These are phyloP conservation scores for Stachybotrys chartarum DNA, from an alignment of 2,329 filamentous ascomycete species.

Conservation along the genomic window DNA sequence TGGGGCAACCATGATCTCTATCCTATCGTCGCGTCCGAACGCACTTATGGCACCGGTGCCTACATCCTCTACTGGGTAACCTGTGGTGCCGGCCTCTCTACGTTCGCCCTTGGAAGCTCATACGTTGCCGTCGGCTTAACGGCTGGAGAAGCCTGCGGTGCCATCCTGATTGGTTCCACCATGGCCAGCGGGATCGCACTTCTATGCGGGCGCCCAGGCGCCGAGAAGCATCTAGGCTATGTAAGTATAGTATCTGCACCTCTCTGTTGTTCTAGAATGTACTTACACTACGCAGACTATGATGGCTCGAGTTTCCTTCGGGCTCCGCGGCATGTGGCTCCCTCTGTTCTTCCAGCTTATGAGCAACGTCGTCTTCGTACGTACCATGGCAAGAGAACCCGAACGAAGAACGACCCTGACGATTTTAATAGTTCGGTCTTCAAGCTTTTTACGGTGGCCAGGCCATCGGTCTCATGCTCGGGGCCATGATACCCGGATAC, in stretches of 20 bases:
- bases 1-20: not conserved
- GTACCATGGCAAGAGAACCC: not conserved
- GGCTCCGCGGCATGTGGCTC: not conserved
- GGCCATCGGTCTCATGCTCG: conserved; percentile 2
- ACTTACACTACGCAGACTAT: not conserved
- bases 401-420: not conserved
- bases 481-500: not conserved
- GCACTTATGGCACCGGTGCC: not conserved
- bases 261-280: not conserved
- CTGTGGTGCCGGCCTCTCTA: not conserved
- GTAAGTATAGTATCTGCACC: not conserved
- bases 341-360: not conserved
- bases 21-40: not conserved
- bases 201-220: not conserved
- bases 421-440: not conserved
- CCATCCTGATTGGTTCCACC: not conserved
- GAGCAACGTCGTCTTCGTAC: not conserved
- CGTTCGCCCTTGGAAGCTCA: not conserved
- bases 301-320: not conserved
- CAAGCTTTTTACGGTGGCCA: not conserved
- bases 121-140: not conserved
- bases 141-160: not conserved
- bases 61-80: not conserved
- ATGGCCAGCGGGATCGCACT: not conserved
- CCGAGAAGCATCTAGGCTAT: not conserved